phyloP scores from a whole-genome alignment of 2,329 filamentous ascomycete genomes.

The Colletotrichum sp. region DNA sequence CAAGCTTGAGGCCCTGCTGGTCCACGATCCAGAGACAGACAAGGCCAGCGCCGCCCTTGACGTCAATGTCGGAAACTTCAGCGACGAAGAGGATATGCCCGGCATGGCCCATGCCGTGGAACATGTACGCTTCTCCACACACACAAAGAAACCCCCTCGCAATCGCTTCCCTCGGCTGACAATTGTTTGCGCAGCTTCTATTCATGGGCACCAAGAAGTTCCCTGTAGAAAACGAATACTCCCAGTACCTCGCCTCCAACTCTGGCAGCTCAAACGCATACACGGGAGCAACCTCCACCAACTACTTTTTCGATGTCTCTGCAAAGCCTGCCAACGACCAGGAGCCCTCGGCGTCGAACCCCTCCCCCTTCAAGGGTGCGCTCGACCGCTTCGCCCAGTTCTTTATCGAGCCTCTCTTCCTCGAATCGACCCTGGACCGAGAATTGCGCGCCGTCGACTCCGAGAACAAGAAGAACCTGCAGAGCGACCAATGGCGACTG shows the following conservation, averaged over 20 bases:
- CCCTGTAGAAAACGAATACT: slow-evolving; percentile 94
- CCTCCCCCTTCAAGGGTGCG: slow-evolving; percentile 74
- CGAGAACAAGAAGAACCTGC: slow-evolving; percentile 97
- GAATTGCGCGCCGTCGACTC: slow-evolving; percentile 91
- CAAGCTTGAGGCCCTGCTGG: slow-evolving; percentile 86
- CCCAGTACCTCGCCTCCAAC: slow-evolving; percentile 87
- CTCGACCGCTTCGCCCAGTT: slow-evolving; percentile 94
- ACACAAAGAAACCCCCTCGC: neutral
- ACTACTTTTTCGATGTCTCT: slow-evolving; percentile 96
- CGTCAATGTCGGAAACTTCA: slow-evolving; percentile 95
- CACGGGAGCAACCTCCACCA: slow-evolving; percentile 90
- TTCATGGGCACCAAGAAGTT: slow-evolving; percentile 99
- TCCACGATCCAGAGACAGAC: slow-evolving; percentile 94
- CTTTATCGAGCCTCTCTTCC: slow-evolving; percentile 87
- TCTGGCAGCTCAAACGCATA: slow-evolving; percentile 96
- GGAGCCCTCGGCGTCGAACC: slow-evolving; percentile 59
- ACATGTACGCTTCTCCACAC: slow-evolving; percentile 61
- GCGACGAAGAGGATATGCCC: slow-evolving; percentile 87
- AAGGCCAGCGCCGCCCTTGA: slow-evolving; percentile 96
- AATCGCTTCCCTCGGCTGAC: slow-evolving; percentile 17
- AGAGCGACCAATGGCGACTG: slow-evolving; percentile 87
- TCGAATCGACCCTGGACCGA: slow-evolving; percentile 83
- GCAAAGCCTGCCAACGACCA: slow-evolving; percentile 73
- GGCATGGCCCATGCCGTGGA: slow-evolving; percentile 97
- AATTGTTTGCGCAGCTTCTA: slow-evolving; percentile 59